Evolutionary conservation across 2,329 filamentous ascomycete species (phyloP).

Genomic region (Camillea tinctor): DNA sequence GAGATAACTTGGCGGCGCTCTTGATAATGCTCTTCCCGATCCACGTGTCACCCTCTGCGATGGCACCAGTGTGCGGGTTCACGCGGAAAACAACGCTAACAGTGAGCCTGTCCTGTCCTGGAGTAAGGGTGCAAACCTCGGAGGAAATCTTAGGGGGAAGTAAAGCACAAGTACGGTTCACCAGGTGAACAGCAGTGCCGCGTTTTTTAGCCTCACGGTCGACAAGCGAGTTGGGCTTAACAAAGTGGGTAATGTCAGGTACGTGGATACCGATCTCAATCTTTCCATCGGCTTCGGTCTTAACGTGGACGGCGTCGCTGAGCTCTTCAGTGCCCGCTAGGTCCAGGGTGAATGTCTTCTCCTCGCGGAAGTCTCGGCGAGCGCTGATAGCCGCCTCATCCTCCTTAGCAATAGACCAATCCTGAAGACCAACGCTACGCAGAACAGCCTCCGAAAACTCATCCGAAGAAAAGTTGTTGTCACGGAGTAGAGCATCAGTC

Average conservation of each 20-base stretch:
- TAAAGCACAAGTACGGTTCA: slow-evolving; percentile 85
- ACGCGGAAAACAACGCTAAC: slow-evolving; percentile 93
- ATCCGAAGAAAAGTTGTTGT: slow-evolving; percentile 98
- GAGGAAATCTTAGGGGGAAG: slow-evolving; percentile 81
- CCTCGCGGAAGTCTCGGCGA: slow-evolving; percentile 86
- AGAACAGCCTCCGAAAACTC: slow-evolving; percentile 96
- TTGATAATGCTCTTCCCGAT: slow-evolving; percentile 92
- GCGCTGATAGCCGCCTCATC: slow-evolving; percentile 69
- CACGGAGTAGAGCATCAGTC: slow-evolving; percentile 91
- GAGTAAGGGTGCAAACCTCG: slow-evolving; percentile 83
- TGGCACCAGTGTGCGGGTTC: slow-evolving; percentile 73
- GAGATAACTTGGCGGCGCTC: slow-evolving; percentile 81
- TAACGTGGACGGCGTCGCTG: slow-evolving; percentile 90
- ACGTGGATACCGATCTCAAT: slow-evolving; percentile 95
- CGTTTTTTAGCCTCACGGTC: slow-evolving; percentile 98
- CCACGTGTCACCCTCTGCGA: slow-evolving; percentile 86
- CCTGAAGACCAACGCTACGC: slow-evolving; percentile 86
- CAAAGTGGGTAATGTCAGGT: slow-evolving; percentile 92
- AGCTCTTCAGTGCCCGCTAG: slow-evolving; percentile 84
- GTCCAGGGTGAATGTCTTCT: slow-evolving; percentile 89
- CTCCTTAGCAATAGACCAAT: slow-evolving; percentile 86
- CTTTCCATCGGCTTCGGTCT: slow-evolving; percentile 76
- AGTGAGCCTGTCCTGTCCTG: slow-evolving; percentile 85
- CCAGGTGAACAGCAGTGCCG: slow-evolving; percentile 90
- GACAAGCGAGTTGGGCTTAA: slow-evolving; percentile 92